Evolutionary conservation across 2,329 filamentous ascomycete species (phyloP).

Genomic region (Diplodia seriata): DNA sequence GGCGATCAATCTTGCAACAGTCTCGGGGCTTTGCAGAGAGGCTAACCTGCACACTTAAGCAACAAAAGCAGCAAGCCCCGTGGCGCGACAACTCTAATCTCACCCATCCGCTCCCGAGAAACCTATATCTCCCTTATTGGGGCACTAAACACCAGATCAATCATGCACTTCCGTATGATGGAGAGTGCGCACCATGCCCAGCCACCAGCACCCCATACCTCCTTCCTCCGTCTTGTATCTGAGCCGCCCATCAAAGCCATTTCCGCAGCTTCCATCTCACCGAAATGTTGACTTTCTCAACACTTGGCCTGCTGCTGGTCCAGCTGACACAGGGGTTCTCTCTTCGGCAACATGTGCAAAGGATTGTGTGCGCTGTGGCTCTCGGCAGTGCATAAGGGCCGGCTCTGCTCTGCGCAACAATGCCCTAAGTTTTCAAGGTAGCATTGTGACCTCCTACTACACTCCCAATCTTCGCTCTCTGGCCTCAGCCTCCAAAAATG

Average conservation of each 20-base stretch:
- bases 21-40: constrained; percentile 15
- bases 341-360: neutral
- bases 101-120: neutral
- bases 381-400: neutral
- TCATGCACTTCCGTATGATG: neutral
- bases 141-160: neutral
- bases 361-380: neutral
- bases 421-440: neutral
- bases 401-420: neutral
- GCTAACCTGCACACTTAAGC: neutral
- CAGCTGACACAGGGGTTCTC: constrained; percentile 10
- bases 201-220: neutral
- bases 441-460: no score
- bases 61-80: neutral
- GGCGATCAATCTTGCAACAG: constrained; percentile 6
- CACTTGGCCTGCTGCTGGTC: neutral
- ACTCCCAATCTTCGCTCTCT: no score
- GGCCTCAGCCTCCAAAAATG: neutral
- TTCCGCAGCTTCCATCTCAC: neutral
- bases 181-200: neutral
- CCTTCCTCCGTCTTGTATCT: neutral
- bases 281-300: neutral
- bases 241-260: neutral
- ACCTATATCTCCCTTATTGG: neutral
- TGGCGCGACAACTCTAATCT: constrained; percentile 5